These are phyloP conservation scores for Lactarius hengduanensis DNA, from an alignment of 768 basidiomycete genomes.

Conservation along the genomic window DNA sequence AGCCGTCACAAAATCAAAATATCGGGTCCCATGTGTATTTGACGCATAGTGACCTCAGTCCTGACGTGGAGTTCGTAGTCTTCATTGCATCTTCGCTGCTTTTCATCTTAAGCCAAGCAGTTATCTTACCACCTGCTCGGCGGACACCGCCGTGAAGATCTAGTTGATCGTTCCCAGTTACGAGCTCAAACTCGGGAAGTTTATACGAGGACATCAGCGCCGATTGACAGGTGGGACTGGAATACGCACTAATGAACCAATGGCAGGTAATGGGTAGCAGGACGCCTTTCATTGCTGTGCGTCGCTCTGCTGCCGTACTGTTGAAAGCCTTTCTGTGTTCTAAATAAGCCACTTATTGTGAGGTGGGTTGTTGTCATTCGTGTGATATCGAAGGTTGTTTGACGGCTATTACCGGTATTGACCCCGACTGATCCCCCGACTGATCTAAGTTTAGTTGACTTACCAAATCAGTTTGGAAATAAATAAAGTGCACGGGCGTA, in stretches of 20 bases:
- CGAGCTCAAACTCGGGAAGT: conserved; percentile 88
- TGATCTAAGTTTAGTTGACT: not conserved
- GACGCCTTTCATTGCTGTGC: not conserved
- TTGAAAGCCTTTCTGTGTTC: not conserved
- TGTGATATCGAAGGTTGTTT: not conserved
- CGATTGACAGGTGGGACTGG: conserved; percentile 78
- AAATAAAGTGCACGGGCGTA: not conserved
- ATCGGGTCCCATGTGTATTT: conserved; percentile 90
- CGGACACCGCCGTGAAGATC: conserved; percentile 95
- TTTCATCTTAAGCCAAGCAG: conserved; percentile 42
- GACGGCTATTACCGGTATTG: not conserved
- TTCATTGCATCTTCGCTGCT: conserved; percentile 22
- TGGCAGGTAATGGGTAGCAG: not conserved
- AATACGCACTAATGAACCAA: not conserved
- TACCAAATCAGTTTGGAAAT: not conserved
- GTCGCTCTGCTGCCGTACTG: not conserved
- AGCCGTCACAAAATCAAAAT: conserved; percentile 92
- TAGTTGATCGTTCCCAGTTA: conserved; percentile 89
- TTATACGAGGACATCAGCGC: conserved; percentile 88
- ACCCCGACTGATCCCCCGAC: not conserved
- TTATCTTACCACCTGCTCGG: conserved; percentile 94
- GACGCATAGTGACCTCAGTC: conserved; percentile 87
- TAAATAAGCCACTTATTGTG: not conserved
- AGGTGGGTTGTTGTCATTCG: not conserved
- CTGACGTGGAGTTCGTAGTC: conserved; percentile 79